Percentiles rank a stretch among this genome's conserved stretches.
phyloP scores from a whole-genome alignment of 176 grass and related monocot genomes.

The Otatea glauca region DNA sequence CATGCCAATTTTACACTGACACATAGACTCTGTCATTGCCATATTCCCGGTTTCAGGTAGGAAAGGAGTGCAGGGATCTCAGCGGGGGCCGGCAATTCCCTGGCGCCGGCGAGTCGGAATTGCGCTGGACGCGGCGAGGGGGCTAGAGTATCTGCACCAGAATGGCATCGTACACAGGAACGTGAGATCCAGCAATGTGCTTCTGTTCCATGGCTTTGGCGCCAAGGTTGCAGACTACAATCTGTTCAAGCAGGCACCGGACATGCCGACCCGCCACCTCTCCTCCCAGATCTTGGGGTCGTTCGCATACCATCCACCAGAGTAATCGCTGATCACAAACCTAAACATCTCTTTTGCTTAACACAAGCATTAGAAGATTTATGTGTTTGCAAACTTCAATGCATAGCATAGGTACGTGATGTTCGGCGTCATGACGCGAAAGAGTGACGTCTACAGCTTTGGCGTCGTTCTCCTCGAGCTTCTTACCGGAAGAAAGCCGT shows the following conservation, averaged over 20 bases:
- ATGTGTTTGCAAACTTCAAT: neutral
- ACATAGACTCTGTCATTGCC: too few relatives aligned
- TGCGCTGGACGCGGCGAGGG: conserved; percentile 19
- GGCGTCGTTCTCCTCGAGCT: neutral
- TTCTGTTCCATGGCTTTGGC: conserved; percentile 36
- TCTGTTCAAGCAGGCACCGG: conserved; percentile 3
- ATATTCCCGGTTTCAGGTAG: neutral
- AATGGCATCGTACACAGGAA: conserved; percentile 10
- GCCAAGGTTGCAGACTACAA: conserved; percentile 32
- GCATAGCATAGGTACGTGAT: neutral
- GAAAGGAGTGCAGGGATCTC: neutral
- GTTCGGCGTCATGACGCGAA: neutral
- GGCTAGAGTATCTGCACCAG: conserved; percentile 36
- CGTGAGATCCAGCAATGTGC: conserved; percentile 10
- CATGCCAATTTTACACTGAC: too few relatives aligned
- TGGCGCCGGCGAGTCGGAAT: conserved; percentile 19
- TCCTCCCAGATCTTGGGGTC: neutral
- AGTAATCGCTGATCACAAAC: neutral
- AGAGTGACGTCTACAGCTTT: neutral
- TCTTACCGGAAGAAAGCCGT: neutral
- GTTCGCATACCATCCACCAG: neutral
- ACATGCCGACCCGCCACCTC: neutral
- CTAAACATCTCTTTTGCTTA: neutral
- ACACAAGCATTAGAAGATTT: neutral
- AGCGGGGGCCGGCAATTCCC: neutral